phyloP scores from a whole-genome alignment of 306 rosid genomes.

The Oemleria cerasiformis region DNA sequence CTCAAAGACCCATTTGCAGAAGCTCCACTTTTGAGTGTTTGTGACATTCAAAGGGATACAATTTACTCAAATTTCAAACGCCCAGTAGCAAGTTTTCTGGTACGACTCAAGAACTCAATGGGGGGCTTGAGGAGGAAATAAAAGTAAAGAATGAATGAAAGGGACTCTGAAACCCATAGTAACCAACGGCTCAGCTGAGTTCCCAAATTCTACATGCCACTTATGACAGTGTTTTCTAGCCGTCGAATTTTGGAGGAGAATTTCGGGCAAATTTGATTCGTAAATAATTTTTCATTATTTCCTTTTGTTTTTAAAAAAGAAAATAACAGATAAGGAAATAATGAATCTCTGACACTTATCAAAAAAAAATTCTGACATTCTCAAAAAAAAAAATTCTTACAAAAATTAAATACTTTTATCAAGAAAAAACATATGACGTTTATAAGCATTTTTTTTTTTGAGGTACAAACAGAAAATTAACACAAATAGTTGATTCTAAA shows the following conservation, averaged over 20 bases:
- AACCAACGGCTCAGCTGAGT: slow-evolving; percentile 29
- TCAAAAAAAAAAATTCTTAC: too few species aligned
- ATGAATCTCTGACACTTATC: too few species aligned
- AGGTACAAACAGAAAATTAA: too few species aligned
- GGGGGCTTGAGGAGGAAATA: neutral
- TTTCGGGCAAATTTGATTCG: neutral
- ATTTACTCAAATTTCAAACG: neutral
- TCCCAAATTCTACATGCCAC: slow-evolving; percentile 7
- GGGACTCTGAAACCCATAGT: slow-evolving; percentile 19
- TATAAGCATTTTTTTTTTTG: too few species aligned
- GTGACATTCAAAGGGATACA: neutral
- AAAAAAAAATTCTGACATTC: too few species aligned
- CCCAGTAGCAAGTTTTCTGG: neutral
- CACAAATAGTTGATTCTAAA: too few species aligned
- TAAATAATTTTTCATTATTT: neutral
- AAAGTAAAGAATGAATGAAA: neutral
- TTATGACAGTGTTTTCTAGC: neutral
- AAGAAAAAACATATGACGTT: too few species aligned
- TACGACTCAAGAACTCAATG: neutral
- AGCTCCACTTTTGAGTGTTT: neutral
- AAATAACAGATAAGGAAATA: too few species aligned
- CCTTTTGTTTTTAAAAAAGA: too few species aligned
- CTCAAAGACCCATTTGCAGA: slow-evolving; percentile 11
- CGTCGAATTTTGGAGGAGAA: slow-evolving; percentile 20
- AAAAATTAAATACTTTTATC: too few species aligned